Evolutionary conservation across 1,284 basidiomycete species (phyloP).

Genomic region (Heterobasidion irregulare): DNA sequence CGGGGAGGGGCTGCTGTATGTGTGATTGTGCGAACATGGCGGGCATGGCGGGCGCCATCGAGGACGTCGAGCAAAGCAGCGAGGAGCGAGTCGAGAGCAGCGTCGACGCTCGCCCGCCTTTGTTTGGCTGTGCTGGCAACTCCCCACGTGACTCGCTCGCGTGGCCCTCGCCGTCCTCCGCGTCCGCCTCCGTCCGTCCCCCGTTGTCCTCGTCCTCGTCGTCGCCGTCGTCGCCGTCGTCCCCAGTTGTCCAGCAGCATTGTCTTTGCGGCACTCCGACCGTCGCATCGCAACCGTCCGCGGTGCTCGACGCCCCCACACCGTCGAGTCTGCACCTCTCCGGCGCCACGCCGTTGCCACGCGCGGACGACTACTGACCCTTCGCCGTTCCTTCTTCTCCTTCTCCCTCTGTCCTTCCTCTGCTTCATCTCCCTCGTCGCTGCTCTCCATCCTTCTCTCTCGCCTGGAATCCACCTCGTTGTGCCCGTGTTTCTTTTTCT

Average conservation of each 20-base stretch:
- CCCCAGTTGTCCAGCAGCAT: no score
- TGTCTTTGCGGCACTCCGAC: no score
- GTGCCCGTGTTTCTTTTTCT: not conserved
- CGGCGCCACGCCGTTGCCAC: not conserved
- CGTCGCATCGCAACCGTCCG: no score
- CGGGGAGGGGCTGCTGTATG: conserved; percentile 38
- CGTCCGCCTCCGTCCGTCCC: no score
- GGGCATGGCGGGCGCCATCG: conserved; percentile 2
- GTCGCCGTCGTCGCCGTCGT: no score
- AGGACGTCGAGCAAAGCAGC: not conserved
- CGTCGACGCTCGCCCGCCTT: not conserved
- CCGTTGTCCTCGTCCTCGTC: no score
- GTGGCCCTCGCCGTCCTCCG: no score
- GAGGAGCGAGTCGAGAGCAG: not conserved
- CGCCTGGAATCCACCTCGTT: not conserved
- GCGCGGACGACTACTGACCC: not conserved
- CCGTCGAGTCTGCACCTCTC: no score
- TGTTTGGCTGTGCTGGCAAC: not conserved
- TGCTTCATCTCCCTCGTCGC: not conserved
- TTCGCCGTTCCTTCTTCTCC: not conserved
- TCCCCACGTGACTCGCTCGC: no score
- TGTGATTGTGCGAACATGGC: not conserved
- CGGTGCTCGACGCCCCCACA: no score
- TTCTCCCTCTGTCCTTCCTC: not conserved
- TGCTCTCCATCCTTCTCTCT: not conserved